phyloP scores from a whole-genome alignment of 371 early-diverging fungal genomes.

The Zychaea mexicana region DNA sequence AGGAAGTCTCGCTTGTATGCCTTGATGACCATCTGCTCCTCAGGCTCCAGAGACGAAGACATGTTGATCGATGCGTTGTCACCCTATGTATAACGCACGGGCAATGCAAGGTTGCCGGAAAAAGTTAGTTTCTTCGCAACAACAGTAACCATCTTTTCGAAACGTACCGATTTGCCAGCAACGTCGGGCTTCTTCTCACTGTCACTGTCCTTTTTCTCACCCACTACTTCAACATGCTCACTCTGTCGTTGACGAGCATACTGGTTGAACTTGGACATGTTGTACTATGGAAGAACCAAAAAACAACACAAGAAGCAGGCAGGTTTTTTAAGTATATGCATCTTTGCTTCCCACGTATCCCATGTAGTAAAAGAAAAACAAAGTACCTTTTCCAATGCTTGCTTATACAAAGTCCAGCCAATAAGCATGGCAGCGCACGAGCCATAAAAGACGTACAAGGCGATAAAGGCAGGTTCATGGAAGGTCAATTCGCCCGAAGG shows the following conservation, averaged over 20 bases:
- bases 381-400: conserved; percentile 31
- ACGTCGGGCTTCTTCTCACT: background rate
- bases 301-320: too few relatives aligned
- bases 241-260: background rate
- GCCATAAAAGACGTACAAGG: conserved; percentile 54
- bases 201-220: background rate
- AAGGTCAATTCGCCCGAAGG: conserved; percentile 45
- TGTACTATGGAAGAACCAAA: too few relatives aligned
- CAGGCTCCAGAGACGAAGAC: conserved; percentile 17
- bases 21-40: conserved; percentile 39
- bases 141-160: background rate
- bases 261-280: background rate
- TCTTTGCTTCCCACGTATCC: too few relatives aligned
- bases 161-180: background rate
- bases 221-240: background rate
- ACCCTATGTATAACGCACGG: background rate
- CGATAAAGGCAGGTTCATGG: conserved; percentile 47
- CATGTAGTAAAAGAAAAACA: too few relatives aligned
- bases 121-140: too few relatives aligned
- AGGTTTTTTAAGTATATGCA: too few relatives aligned
- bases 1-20: conserved; percentile 39
- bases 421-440: conserved; percentile 59
- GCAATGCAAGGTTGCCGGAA: background rate
- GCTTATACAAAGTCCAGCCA: conserved; percentile 64
- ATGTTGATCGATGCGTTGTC: conserved; percentile 1